A percentile compares a stretch with the other conserved stretches of the same genome.
Evolutionary conservation across 441 rosid genomes (phyloP).

Genomic region (Euphorbia corollata): DNA sequence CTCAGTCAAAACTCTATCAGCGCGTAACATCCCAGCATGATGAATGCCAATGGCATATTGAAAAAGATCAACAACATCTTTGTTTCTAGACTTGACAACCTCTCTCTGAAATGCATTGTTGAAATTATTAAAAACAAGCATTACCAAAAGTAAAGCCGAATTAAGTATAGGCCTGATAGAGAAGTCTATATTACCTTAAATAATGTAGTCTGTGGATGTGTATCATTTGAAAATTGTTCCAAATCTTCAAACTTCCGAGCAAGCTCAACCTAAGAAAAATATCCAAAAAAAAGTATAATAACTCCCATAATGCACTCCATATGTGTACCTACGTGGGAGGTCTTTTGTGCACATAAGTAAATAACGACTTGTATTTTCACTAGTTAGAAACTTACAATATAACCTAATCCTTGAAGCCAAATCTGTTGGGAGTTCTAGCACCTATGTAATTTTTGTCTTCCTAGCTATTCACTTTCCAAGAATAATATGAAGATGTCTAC

Average conservation of each 20-base stretch:
- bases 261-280: slow-evolving; percentile 61
- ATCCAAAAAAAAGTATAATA: slow-evolving; percentile 6
- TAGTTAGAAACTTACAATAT: not conserved
- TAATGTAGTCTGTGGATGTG: slow-evolving; percentile 62
- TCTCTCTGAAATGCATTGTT: slow-evolving; percentile 56
- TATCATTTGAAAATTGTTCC: slow-evolving; percentile 57
- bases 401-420: not conserved
- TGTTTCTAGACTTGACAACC: slow-evolving; percentile 90
- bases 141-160: slow-evolving; percentile 4
- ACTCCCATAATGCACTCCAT: slow-evolving; percentile 3
- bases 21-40: slow-evolving; percentile 97
- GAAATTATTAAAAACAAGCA: slow-evolving; percentile 14
- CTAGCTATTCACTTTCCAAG: not conserved
- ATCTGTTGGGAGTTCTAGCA: not conserved
- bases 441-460: not conserved
- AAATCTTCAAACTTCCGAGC: slow-evolving; percentile 57
- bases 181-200: slow-evolving; percentile 45
- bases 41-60: slow-evolving; percentile 78
- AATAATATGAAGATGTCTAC: not conserved
- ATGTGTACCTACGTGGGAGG: not conserved
- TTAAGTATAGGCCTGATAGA: not conserved
- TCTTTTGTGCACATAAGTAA: not conserved
- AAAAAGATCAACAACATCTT: slow-evolving; percentile 80
- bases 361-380: not conserved
- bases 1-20: slow-evolving; percentile 94